Base-by-base conservation (phyloP, 441 rosid genomes). In the Rhodomyrtus psidioides region DNA sequence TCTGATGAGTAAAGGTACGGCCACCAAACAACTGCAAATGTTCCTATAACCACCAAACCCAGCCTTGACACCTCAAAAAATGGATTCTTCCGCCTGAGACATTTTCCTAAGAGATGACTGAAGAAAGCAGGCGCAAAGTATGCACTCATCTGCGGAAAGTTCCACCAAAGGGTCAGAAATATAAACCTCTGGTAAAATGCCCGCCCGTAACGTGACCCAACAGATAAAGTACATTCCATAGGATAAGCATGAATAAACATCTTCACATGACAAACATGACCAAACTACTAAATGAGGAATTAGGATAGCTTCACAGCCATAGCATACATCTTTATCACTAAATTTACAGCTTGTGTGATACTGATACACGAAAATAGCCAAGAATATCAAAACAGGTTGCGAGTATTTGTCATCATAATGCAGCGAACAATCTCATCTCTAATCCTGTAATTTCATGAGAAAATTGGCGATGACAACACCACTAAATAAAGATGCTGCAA, bases 101-200 rank as follows among this genome's bases (percentile, higher is more conserved):
- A 95, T 90, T 93, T 97, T 82, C 99, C 99, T 17, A 96, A 88
- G 83, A 95, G 94, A 90, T 94, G 94, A 92, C 98, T 89, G 90
- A 94, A 97, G 92, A 97, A 94, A 9, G 98, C 98, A 27, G 98
- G 98, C 17, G 99, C 99, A 92, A 91, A 95, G 82, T 97, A 96
- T 87, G 98, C 97, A 92, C 98, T 97, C 98, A 95, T 95, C 99
- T 97, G 92, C 59, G 85, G 82, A 56, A 55, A 59, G 53, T 79
- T 57, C 82, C 62, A 27, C n/a, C 44, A 83, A 62, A 85, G 53
- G 56, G 44, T 84, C 0, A 55, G 58, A 82, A 75, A 65, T 53
- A n/a, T n/a, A n/a, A n/a, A n/a, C n/a, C n/a, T n/a, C n/a, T n/a
- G n/a, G n/a, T n/a, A n/a, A n/a, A n/a, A n/a, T n/a, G n/a, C n/a